These are phyloP conservation scores for Solanum etuberosum DNA, from an alignment of 257 asterid genomes.

Conservation along the genomic window DNA sequence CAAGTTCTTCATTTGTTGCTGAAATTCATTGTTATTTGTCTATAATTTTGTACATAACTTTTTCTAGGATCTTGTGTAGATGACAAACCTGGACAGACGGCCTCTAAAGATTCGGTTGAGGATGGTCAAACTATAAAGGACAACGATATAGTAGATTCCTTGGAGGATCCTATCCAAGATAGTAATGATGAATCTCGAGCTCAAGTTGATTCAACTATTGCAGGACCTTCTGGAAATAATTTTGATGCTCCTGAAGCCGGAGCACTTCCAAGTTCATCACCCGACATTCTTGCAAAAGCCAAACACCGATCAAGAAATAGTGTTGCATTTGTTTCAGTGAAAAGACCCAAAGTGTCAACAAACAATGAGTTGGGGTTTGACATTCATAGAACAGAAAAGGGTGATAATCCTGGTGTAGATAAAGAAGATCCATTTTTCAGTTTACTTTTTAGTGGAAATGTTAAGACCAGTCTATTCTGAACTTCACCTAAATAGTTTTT, in stretches of 20 bases:
- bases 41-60: neutral
- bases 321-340: slow-evolving; percentile 66
- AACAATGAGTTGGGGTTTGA: slow-evolving; percentile 8
- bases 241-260: slow-evolving; percentile 1
- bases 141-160: neutral
- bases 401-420: slow-evolving; percentile 1
- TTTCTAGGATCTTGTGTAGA: slow-evolving; percentile 14
- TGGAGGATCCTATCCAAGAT: neutral
- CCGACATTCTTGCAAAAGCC: slow-evolving; percentile 7
- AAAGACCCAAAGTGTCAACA: slow-evolving; percentile 28
- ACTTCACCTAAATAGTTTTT: neutral
- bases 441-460: slow-evolving; percentile 40
- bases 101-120: slow-evolving; percentile 6
- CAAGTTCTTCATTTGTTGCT: neutral
- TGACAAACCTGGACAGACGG: slow-evolving; percentile 19
- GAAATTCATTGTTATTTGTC: neutral
- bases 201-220: slow-evolving; percentile 3
- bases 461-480: slow-evolving; percentile 21
- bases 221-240: slow-evolving; percentile 5
- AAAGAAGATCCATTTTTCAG: slow-evolving; percentile 44
- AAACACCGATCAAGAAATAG: slow-evolving; percentile 19
- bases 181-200: slow-evolving; percentile 14
- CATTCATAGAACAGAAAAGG: slow-evolving; percentile 16
- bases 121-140: neutral
- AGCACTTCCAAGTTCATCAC: slow-evolving; percentile 7